A percentile compares a stretch with the other conserved stretches of the same genome.
Conservation (phyloP, 768 basidiomycete species). For the Xerocomellus intermedius region DNA sequence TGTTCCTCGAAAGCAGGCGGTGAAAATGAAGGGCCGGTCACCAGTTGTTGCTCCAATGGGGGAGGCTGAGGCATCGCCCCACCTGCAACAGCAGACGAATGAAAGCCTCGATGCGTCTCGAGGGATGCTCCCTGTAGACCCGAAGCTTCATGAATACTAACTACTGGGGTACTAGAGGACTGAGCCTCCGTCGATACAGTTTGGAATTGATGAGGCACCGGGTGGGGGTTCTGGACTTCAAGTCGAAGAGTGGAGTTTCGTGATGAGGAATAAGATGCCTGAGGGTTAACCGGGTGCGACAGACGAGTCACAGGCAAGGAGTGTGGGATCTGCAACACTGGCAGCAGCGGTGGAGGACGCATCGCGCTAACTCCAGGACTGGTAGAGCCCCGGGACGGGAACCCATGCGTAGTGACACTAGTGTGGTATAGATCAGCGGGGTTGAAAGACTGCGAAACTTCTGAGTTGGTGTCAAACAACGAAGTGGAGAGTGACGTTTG, state of each 20-base stretch:
- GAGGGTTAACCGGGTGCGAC: not conserved
- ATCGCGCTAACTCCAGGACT: not conserved
- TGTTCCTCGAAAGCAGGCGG: conserved; percentile 7
- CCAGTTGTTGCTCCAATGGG: not conserved
- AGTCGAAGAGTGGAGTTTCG: not conserved
- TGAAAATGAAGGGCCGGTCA: not conserved
- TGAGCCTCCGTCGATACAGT: not conserved
- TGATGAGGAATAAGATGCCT: not conserved
- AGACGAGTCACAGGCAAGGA: not conserved
- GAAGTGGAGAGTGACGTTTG: conserved; percentile 6
- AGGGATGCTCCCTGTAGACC: not conserved
- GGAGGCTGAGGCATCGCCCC: not conserved
- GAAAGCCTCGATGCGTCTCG: not conserved
- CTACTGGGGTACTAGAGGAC: not conserved
- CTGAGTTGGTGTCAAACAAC: not conserved
- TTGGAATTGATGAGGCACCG: not conserved
- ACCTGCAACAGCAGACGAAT: not conserved
- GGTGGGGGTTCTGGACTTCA: not conserved
- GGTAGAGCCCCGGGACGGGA: conserved; percentile 3
- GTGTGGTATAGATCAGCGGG: conserved; percentile 19
- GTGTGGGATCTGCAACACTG: not conserved
- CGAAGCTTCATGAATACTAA: not conserved
- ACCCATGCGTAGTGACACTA: conserved; percentile 4
- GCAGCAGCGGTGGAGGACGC: not conserved
- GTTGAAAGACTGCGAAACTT: conserved; percentile 1